These are phyloP conservation scores for Clarireedia paspali DNA, from an alignment of 2,329 filamentous ascomycete genomes.

Conservation along the genomic window DNA sequence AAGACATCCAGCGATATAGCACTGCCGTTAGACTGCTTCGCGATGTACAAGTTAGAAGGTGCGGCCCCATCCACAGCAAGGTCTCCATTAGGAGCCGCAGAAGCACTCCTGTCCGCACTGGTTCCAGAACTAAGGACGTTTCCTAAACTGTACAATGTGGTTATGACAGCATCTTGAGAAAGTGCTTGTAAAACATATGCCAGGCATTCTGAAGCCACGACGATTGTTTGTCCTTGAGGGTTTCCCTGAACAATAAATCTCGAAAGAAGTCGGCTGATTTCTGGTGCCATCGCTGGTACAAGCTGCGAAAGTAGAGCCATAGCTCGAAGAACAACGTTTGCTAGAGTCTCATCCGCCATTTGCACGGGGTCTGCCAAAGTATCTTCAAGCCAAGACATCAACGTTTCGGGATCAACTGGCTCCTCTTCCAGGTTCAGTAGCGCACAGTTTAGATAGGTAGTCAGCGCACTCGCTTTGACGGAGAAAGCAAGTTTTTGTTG, in stretches of 20 bases:
- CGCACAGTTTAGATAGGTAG: constrained; percentile 79
- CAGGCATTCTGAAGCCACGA: constrained; percentile 74
- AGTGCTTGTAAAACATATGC: constrained; percentile 74
- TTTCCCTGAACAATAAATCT: constrained; percentile 82
- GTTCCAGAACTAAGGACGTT: constrained; percentile 79
- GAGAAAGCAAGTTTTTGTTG: constrained; percentile 82
- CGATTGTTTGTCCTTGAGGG: constrained; percentile 60
- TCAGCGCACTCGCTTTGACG: constrained; percentile 75
- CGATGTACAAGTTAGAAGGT: constrained; percentile 42
- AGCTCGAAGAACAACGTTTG: constrained; percentile 69
- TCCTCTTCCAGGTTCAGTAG: constrained; percentile 65
- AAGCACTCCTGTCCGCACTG: constrained; percentile 38
- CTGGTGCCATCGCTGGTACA: constrained; percentile 64
- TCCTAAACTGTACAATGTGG: constrained; percentile 90
- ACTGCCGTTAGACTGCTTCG: constrained; percentile 59
- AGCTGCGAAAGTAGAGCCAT: constrained; percentile 76
- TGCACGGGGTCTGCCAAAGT: constrained; percentile 71
- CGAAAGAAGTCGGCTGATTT: constrained; percentile 70
- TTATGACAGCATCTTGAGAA: constrained; percentile 89
- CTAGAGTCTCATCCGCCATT: constrained; percentile 72
- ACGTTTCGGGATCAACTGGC: constrained; percentile 66
- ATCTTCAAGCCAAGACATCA: constrained; percentile 81
- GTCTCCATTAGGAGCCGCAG: constrained; percentile 36
- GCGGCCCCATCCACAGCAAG: constrained; percentile 44
- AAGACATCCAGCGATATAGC: constrained; percentile 69